Evolutionary conservation across 495 filamentous ascomycete species (phyloP), one percentile per base, ranked within the genome.

Genomic region (Tuber calosporum): DNA sequence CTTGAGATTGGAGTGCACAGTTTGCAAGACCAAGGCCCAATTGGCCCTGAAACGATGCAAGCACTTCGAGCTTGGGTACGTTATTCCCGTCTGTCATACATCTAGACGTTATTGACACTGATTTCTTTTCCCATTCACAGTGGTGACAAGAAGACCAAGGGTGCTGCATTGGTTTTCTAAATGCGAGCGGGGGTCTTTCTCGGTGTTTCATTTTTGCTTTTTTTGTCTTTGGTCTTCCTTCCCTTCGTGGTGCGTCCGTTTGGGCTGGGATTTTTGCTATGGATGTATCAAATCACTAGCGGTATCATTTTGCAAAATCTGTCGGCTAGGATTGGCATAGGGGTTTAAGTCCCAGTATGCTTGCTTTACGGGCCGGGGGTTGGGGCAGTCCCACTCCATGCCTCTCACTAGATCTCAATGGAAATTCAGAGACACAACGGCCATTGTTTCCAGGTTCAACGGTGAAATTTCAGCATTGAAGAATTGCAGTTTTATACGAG

Each of bases 71-170:
- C 86, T 98, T 83, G 94, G 93, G 93, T 97, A 93, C 82, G 92
- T 88, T 79, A 53, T 75, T 30, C 42, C 66, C 71, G 8, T 20
- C n/a, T 2, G 11, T 68, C 22, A 8, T 34, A 41, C 66, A 53
- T 40, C 34, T 26, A 38, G 66, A 39, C 1, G 7, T n/a, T 68
- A 68, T 67, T 73, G 34, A 75, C 43, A 69, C 13, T 34, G 45
- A 73, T 37, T 53, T 22, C 22, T 73, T 68, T 75, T 76, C 69
- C 69, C 66, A 77, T 72, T 20, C 83, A 85, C 80, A 97, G 95
- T 90, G 96, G 96, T 87, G 96, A 99, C 90, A 99, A 99, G 93
- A 99, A 99, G 93, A 99, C 96, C 83, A 99, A 99, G 92, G 96
- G 96, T 90, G 95, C 95, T 82, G 96, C 96, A 81, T 89, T 99